These are phyloP conservation scores for Trichoderma asperellum DNA, from an alignment of 2,329 filamentous ascomycete species.

Conservation along the genomic window DNA sequence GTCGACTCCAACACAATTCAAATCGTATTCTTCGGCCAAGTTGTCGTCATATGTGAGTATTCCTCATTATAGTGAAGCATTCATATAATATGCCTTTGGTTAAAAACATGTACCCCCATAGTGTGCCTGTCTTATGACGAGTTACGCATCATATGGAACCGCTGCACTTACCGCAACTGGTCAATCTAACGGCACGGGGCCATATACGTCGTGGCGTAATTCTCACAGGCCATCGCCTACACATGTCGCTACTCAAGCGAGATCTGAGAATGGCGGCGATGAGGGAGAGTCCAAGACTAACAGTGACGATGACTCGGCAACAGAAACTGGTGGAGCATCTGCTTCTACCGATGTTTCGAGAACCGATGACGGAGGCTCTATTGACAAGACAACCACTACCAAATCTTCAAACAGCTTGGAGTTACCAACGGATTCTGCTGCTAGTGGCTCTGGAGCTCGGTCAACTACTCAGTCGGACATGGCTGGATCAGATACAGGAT, in stretches of 20 bases:
- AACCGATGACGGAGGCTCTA: not conserved
- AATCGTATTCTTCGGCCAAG: slow-evolving; percentile 37
- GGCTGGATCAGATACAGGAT: slow-evolving; percentile 18
- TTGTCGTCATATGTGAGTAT: slow-evolving; percentile 41
- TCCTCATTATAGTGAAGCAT: not conserved
- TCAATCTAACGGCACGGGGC: not conserved
- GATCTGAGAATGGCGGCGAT: not conserved
- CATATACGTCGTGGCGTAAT: slow-evolving; percentile 11
- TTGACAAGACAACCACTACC: not conserved
- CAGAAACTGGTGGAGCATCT: not conserved
- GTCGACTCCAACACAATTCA: slow-evolving; percentile 38
- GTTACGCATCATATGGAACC: slow-evolving; percentile 29
- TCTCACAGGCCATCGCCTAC: not conserved
- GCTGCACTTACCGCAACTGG: slow-evolving; percentile 4
- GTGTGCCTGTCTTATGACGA: slow-evolving; percentile 37
- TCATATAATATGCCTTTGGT: not conserved
- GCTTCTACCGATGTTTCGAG: not conserved
- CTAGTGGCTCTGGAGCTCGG: not conserved
- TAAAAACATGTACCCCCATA: slow-evolving; percentile 9
- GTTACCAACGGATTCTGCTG: not conserved
- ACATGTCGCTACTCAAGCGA: not conserved
- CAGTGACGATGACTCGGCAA: not conserved
- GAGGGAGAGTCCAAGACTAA: not conserved
- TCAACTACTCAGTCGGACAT: slow-evolving; percentile 1
- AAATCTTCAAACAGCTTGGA: not conserved